phyloP scores from a whole-genome alignment of 805 yeast species.

The Saccharomycopsis oosterbeekiorum region DNA sequence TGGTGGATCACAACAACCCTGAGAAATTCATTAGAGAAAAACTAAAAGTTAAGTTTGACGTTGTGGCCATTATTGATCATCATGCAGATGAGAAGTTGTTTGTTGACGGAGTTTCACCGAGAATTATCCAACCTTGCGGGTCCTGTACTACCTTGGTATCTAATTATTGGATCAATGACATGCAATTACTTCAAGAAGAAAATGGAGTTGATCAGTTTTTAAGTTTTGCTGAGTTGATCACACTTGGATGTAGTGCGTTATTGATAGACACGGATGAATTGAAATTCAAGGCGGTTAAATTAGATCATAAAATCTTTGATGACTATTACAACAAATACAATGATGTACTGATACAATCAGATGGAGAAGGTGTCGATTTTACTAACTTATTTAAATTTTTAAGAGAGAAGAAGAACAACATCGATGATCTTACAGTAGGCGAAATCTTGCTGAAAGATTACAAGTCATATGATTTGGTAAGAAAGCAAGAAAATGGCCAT shows the following conservation, averaged over 20 bases:
- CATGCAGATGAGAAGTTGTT: slow-evolving; percentile 62
- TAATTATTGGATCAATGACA: slow-evolving; percentile 40
- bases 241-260: slow-evolving; percentile 55
- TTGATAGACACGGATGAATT: slow-evolving; percentile 69
- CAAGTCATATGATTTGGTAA: slow-evolving; percentile 44
- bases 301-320: slow-evolving; percentile 40
- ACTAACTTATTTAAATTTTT: slow-evolving; percentile 27
- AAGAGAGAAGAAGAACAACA: slow-evolving; percentile 46
- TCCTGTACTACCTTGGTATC: slow-evolving; percentile 74
- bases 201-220: slow-evolving; percentile 8
- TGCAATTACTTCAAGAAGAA: slow-evolving; percentile 10
- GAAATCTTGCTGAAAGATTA: slow-evolving; percentile 79
- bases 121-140: slow-evolving; percentile 54
- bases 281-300: slow-evolving; percentile 48
- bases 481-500: background rate
- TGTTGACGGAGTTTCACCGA: slow-evolving; percentile 40
- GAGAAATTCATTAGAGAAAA: slow-evolving; percentile 35
- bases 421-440: slow-evolving; percentile 45
- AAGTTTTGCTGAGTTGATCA: slow-evolving; percentile 28
- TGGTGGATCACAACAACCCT: slow-evolving; percentile 78
- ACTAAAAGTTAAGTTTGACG: slow-evolving; percentile 24
- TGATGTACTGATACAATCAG: slow-evolving; percentile 12
- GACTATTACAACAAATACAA: background rate
- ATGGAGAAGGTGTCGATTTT: slow-evolving; percentile 5
- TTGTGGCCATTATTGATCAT: slow-evolving; percentile 71